Evolutionary conservation across 768 basidiomycete species (phyloP), one percentile per base, ranked within the genome.

Genomic region (Leccinum obscurum): DNA sequence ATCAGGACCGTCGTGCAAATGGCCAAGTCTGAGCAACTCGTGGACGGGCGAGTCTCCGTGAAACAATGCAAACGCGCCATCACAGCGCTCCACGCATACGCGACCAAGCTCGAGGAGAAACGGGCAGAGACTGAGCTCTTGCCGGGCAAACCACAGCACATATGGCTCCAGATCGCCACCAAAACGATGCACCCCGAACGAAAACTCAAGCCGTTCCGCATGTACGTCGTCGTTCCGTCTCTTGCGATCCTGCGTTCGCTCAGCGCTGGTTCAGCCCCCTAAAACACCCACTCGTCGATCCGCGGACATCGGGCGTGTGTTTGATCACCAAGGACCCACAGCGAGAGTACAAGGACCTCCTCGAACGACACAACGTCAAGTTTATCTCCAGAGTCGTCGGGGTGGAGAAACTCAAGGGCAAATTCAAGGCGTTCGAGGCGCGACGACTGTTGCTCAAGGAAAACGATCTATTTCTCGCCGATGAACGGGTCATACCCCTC

Each of bases 321-420:
- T 80, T 99, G 54, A 89, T 99, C 75, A 90, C 90, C 54, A 98
- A 98, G 77, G 93, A 96, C 72, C 96, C 96, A 2, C 96, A 98
- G 68, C 81, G 96, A 50, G 83, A 93, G 71, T 99, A 98, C 82
- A 99, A 99, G 75, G 93, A 96, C 71, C 87, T 97, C 11, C 80
- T 99, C 8, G 87, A 86, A 52, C 76, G 77, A 53, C 79, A 91
- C 50, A 82, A 85, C 54, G 86, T 99, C 79, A 90, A 89, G 66
- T 99, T 98, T 66, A 89, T 99, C 70, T 88, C 85, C 28, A 82
- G 95, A 37, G 94, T 98, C 39, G 92, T 98, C 52, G 96, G 94
- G 17, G 76, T 98, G 50, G 82, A 82, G 62, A 98, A 99, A 73
- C 83, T 99, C 60, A 93, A 92, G 77, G 96, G 96, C 24, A 98